A percentile compares a stretch with the other conserved stretches of the same genome.
These are phyloP conservation scores for Vanilla planifolia DNA, from an alignment of 106 monocot species.

Conservation along the genomic window DNA sequence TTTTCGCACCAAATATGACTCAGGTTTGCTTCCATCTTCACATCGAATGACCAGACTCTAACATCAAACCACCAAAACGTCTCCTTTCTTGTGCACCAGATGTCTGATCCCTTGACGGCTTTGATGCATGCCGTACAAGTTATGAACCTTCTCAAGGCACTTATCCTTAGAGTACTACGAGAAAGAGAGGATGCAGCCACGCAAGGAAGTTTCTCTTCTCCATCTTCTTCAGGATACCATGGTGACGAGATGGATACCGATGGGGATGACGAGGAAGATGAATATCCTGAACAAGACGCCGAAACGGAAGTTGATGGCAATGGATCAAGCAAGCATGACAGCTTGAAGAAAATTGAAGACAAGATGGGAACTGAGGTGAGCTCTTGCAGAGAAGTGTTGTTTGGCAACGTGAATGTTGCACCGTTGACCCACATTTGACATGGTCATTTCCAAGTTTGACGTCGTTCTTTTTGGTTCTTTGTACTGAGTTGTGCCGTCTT, in stretches of 20 bases:
- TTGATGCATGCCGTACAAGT: slow-evolving; percentile 98
- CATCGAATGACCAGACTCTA: background rate
- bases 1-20: slow-evolving; percentile 97
- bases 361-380: background rate
- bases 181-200: slow-evolving; percentile 62
- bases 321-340: too few species aligned
- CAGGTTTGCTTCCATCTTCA: slow-evolving; percentile 36
- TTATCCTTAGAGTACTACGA: slow-evolving; percentile 64
- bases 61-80: background rate
- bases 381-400: slow-evolving; percentile 7
- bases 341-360: too few species aligned
- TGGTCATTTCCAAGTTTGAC: slow-evolving; percentile 2
- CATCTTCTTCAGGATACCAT: slow-evolving; percentile 18
- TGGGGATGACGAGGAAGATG: slow-evolving; percentile 4
- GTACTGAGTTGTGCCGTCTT: background rate
- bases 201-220: slow-evolving; percentile 35
- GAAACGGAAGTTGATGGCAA: background rate
- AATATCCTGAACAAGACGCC: background rate
- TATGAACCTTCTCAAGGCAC: slow-evolving; percentile 87
- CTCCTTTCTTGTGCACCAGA: slow-evolving; percentile 31
- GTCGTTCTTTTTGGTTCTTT: background rate
- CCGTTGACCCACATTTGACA: background rate
- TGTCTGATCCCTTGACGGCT: slow-evolving; percentile 96
- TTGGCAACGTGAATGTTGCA: background rate
- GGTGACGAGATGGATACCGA: slow-evolving; percentile 13